Evolutionary conservation across 1,284 basidiomycete genomes (phyloP).

Genomic region (Mycocalia duriaeana): DNA sequence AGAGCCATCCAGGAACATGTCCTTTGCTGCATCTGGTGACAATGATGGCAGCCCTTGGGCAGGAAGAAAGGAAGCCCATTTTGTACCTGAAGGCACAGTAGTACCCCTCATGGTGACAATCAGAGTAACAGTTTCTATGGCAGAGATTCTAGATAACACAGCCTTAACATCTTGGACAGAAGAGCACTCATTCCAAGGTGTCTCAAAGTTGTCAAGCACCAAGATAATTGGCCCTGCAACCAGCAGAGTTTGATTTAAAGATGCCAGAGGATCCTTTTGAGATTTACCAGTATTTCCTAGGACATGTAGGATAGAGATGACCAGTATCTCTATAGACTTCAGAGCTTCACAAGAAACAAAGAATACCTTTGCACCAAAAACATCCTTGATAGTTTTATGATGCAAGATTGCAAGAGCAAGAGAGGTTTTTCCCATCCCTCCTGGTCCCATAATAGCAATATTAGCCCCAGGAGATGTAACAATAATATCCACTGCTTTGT

Average conservation of each 20-base stretch:
- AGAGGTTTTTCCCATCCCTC: slow-evolving; percentile 14
- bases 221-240: slow-evolving; percentile 6
- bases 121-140: slow-evolving; percentile 9
- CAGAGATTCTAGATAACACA: slow-evolving; percentile 8
- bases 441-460: slow-evolving; percentile 11
- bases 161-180: slow-evolving; percentile 7
- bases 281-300: slow-evolving; percentile 2
- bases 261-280: neutral
- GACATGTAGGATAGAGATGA: slow-evolving; percentile 7
- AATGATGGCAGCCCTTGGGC: slow-evolving; percentile 6
- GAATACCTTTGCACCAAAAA: slow-evolving; percentile 3
- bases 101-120: slow-evolving; percentile 14
- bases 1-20: slow-evolving; percentile 2
- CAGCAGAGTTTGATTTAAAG: neutral
- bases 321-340: slow-evolving; percentile 3
- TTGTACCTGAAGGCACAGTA: slow-evolving; percentile 6
- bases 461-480: neutral
- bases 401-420: slow-evolving; percentile 10
- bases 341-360: slow-evolving; percentile 11
- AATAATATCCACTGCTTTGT: neutral
- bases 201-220: slow-evolving; percentile 15
- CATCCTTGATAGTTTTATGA: slow-evolving; percentile 4
- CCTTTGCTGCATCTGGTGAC: slow-evolving; percentile 6
- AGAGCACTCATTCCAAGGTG: slow-evolving; percentile 11
- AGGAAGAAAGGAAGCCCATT: slow-evolving; percentile 9